Conservation (phyloP, 257 asterid genomes). For the Przewalskia tangutica region DNA sequence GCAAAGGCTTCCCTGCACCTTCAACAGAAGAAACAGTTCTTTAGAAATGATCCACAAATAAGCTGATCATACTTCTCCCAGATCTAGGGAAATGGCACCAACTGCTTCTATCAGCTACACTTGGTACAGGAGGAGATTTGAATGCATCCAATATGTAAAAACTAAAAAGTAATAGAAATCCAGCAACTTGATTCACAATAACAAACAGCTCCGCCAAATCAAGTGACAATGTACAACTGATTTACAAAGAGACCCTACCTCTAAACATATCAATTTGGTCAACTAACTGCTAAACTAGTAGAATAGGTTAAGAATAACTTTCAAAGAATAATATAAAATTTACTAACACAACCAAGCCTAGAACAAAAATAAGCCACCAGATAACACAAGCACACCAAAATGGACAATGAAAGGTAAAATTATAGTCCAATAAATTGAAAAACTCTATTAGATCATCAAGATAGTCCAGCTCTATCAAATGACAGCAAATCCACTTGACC, state of each 20-base stretch:
- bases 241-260: background rate
- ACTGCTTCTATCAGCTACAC: background rate
- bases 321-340: background rate
- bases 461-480: background rate
- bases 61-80: background rate
- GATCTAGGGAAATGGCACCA: background rate
- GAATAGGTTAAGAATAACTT: background rate
- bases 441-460: background rate
- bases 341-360: background rate
- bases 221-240: background rate
- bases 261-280: background rate
- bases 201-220: background rate
- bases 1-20: constrained; percentile 75
- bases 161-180: background rate
- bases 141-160: background rate
- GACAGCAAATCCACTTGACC: background rate
- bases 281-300: background rate
- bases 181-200: background rate
- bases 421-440: background rate
- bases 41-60: background rate
- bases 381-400: background rate
- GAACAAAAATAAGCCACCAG: background rate
- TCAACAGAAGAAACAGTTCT: background rate
- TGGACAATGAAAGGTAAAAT: background rate
- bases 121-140: background rate